Conservation (phyloP, 202 grass and related monocot genomes). For the Schoenoplectus tabernaemontani region DNA sequence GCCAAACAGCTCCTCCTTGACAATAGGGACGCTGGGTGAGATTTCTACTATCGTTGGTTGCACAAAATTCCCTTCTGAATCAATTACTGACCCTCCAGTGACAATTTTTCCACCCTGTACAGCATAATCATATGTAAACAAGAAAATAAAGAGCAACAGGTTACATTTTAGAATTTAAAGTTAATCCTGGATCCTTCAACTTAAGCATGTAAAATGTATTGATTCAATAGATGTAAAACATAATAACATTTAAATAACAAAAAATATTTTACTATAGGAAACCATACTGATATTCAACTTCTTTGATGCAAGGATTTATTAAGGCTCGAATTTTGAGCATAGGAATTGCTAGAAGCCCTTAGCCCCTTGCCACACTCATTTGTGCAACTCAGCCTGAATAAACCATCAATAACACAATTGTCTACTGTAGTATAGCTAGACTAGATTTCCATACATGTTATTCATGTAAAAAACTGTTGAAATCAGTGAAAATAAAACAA, state of each 20-base stretch:
- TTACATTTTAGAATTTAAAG: not conserved
- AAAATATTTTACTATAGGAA: not conserved
- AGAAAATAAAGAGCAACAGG: not conserved
- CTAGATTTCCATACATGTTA: not conserved
- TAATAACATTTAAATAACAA: not conserved
- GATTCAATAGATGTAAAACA: not conserved
- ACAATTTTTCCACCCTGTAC: slow-evolving; percentile 85
- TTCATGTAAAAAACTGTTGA: not conserved
- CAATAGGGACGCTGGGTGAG: slow-evolving; percentile 53
- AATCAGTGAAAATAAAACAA: no score
- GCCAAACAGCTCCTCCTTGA: slow-evolving; percentile 96
- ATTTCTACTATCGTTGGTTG: slow-evolving; percentile 89
- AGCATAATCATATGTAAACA: slow-evolving; percentile 1
- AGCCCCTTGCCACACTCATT: not conserved
- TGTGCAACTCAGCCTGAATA: not conserved
- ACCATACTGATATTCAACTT: not conserved
- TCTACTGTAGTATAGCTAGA: not conserved
- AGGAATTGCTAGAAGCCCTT: not conserved
- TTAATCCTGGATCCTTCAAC: not conserved
- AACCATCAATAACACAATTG: not conserved
- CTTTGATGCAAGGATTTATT: not conserved
- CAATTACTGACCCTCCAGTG: slow-evolving; percentile 62
- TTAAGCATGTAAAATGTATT: not conserved
- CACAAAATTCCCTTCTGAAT: slow-evolving; percentile 83
- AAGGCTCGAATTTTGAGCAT: not conserved